Evolutionary conservation across 1,284 basidiomycete genomes (phyloP), one percentile per base, ranked within the genome.

Genomic region (Entoloma clypeatum): DNA sequence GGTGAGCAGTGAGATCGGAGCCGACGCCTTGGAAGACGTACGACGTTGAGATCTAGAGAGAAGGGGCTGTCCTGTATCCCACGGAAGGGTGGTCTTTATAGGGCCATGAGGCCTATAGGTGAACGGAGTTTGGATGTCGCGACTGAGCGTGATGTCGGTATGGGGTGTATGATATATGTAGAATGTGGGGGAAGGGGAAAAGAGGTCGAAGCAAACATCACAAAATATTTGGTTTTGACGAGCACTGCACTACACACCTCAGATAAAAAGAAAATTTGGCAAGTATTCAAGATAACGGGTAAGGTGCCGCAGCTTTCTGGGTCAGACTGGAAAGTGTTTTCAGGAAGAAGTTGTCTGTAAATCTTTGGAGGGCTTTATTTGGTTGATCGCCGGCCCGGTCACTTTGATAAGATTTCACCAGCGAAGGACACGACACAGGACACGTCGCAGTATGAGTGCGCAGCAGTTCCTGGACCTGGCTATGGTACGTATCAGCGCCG

Each of bases 131-230:
- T 27, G 29, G 21, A 44, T 25, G 22, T 32, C 28, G 14, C 16
- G 37, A 36, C 34, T 41, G 30, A 16, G 29, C 23, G 8, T 19
- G 33, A 16, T n/a, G n/a, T n/a, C 22, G 36, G 24, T n/a, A 26
- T 30, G 18, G 22, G 4, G 39, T 18, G 14, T 23, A 36, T 23
- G 26, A 39, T 25, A 19, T 31, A 13, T 44, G 49, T 44, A 41
- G 49, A 34, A 41, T 43, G 31, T 47, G 44, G 39, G 41, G 48
- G 44, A 45, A 51, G 38, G 47, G 33, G 41, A 43, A 52, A 48
- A 42, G 48, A 44, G 39, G 41, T 48, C 43, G 30, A 34, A 31
- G 23, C 43, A 47, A 46, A 43, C 16, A 35, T 29, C 25, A 24
- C 18, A 36, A 44, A 47, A 44, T 47, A 45, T 44, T 50, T 45